phyloP scores from a whole-genome alignment of 139 green algal genomes.

The Chlamydomonas applanata region DNA sequence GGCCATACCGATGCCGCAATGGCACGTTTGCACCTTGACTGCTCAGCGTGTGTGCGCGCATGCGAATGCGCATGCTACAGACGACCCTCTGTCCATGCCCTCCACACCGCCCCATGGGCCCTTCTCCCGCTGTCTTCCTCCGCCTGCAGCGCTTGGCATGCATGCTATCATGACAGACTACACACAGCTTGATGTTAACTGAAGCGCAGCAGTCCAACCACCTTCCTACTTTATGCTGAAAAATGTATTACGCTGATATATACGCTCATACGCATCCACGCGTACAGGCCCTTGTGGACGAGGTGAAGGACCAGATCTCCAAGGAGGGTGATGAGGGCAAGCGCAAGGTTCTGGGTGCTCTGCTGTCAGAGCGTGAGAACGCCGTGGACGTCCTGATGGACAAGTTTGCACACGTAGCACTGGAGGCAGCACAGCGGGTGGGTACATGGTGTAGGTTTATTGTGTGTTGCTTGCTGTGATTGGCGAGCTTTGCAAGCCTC shows the following conservation, averaged over 20 bases:
- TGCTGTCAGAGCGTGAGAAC: constrained; percentile 27
- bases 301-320: constrained; percentile 3
- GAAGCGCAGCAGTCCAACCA: not conserved
- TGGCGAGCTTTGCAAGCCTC: constrained; percentile 10
- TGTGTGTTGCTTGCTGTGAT: constrained; percentile 2
- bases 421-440: constrained; percentile 12
- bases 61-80: too few species aligned
- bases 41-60: too few species aligned
- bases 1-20: too few species aligned
- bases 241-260: too few species aligned
- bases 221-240: too few species aligned
- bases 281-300: constrained; percentile 5
- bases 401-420: constrained; percentile 38
- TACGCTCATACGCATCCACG: too few species aligned
- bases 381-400: constrained; percentile 47
- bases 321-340: not conserved
- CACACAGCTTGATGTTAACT: not conserved
- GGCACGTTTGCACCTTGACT: too few species aligned
- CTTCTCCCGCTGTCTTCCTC: too few species aligned
- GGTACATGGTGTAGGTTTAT: not conserved
- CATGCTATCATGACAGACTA: not conserved
- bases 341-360: constrained; percentile 13
- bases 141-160: too few species aligned
- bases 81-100: too few species aligned
- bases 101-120: too few species aligned